Base-by-base conservation (phyloP, 495 filamentous ascomycete genomes). In the Xylaria telfairii region DNA sequence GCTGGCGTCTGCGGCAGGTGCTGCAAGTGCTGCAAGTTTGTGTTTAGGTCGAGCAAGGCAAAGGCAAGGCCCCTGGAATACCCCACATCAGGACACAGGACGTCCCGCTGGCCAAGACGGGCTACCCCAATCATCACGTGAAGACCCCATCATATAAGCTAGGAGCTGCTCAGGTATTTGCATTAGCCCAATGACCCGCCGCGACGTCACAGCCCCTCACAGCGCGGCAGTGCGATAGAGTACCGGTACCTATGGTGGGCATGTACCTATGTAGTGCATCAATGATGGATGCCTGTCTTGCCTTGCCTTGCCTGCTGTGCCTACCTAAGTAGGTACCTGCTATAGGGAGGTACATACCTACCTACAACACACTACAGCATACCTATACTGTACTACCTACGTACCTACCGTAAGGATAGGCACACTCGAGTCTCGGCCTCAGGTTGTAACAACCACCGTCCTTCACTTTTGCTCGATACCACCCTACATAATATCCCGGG, bases 81-180 rank as follows among this genome's bases (percentile, higher is more conserved):
- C 62, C 62, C 62, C 62, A 65, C 62, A 65, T 51, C n/a, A n/a
- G n/a, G n/a, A n/a, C n/a, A n/a, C n/a, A n/a, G 2, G 21, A 65
- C 44, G 24, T 65, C 37, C 30, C 9, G n/a, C 30, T 28, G 12
- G 47, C 47, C 47, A 67, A 47, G 61, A 64, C 24, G 4, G 8
- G n/a, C 51, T 59, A 37, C 39, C 41, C 67, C 67, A 62, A 69
- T 41, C n/a, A n/a, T 69, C 67, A 69, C 67, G 67, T 69, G 57
- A 69, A 69, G 30, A 57, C 67, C 67, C 41, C 46, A 57, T 69
- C n/a, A 19, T 60, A 68, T 68, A 68, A 59, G 64, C 46, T 66
- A 53, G 17, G n/a, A 59, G 56, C 56, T 54, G 53, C 28, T 47
- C 44, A 70, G 60, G 60, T 70, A 70, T 37, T 71, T 68, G 65